Evolutionary conservation across 2,329 filamentous ascomycete species (phyloP).

Genomic region (Clarireedia monteithiana): DNA sequence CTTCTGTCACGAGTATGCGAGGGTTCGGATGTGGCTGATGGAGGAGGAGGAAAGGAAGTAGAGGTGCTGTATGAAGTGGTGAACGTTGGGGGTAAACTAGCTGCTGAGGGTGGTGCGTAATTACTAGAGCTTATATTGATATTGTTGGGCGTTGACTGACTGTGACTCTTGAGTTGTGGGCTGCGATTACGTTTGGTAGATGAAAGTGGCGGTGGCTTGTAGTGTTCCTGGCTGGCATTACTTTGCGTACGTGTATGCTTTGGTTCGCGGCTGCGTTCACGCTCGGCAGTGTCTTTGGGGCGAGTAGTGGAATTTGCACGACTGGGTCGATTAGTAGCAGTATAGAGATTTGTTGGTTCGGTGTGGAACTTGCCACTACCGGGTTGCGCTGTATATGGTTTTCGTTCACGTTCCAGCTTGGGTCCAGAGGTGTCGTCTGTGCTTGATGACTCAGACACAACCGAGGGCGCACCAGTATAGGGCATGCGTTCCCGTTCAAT

Average conservation of each 20-base stretch:
- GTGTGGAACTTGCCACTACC: conserved; percentile 51
- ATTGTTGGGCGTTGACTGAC: conserved; percentile 23
- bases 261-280: conserved; percentile 3
- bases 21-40: conserved; percentile 14
- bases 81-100: conserved; percentile 11
- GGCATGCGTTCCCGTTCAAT: conserved; percentile 32
- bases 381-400: conserved; percentile 54
- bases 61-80: conserved; percentile 16
- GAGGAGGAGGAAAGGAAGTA: conserved; percentile 23
- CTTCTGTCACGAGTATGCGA: conserved; percentile 9
- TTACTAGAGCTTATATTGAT: conserved; percentile 10
- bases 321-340: conserved; percentile 3
- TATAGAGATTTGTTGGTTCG: conserved; percentile 24
- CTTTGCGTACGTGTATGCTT: conserved; percentile 17
- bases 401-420: conserved; percentile 49
- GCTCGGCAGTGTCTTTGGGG: conserved; percentile 6
- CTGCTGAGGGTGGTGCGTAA: conserved; percentile 7
- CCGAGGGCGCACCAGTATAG: conserved; percentile 29
- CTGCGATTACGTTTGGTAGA: conserved; percentile 13
- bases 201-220: conserved; percentile 12
- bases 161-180: conserved; percentile 22
- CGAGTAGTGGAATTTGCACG: conserved; percentile 24
- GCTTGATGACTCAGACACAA: conserved; percentile 30
- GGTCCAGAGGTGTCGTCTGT: conserved; percentile 30
- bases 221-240: conserved; percentile 14